Base-by-base conservation (phyloP, 1,284 basidiomycete genomes). In the Trichosporon sp. region DNA sequence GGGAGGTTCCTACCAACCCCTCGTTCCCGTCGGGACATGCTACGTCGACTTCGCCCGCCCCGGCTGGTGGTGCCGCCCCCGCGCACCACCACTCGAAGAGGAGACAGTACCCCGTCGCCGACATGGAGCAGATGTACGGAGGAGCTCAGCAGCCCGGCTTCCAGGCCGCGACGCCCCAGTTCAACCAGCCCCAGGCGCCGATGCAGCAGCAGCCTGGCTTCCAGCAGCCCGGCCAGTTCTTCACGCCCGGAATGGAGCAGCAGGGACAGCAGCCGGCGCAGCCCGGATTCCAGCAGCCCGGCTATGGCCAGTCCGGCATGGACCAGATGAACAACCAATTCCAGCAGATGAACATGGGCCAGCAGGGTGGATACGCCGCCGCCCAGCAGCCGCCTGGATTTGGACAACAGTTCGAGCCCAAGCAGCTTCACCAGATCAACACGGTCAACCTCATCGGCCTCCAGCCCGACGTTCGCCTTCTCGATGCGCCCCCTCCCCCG, bases 381-480 rank as follows among this genome's bases (percentile, higher is more conserved):
- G 38, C 71, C 68, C 38, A 71, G 67, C 69, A 29, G 15, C 58
- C 34, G 35, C 70, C 64, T 29, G 65, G 32, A 32, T 65, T 38
- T 44, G 67, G 68, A 8, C 66, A 60, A 38, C 65, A 62, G 62
- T 68, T 56, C 42, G 73, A 76, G 47, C 72, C 74, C 35, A 80
- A 81, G 69, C 77, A 78, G 70, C 70, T 83, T 73, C 88, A 90
- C 79, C 70, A 67, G 70, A 86, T 94, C 63, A 88, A 89, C 81
- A 94, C 92, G 0, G 88, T 91, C 70, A 97, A 98, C 84, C 86
- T 98, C 65, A 89, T 98, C 77, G 92, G 92, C 5, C 89, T 91
- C 44, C 92, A 93, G 44, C 92, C 95, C 38, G 93, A 98, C 80
- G 93, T 96, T 12, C 88, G 88, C 67, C 93, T 93, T 69, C 85